phyloP scores from a whole-genome alignment of 2,329 filamentous ascomycete species.

The Pestalotiopsis sp. region DNA sequence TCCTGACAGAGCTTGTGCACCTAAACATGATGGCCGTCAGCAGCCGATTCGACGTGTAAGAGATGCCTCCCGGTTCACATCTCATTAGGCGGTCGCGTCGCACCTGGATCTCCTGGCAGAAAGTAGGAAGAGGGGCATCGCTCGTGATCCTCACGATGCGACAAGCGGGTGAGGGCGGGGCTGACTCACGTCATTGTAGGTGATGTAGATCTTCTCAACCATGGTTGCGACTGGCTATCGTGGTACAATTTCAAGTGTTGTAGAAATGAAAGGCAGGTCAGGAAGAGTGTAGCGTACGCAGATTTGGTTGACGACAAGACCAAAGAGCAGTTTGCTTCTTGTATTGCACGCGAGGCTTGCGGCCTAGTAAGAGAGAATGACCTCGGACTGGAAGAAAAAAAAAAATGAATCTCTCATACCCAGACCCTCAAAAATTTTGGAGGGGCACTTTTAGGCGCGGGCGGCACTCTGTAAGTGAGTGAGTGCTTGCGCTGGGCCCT shows the following conservation, averaged over 20 bases:
- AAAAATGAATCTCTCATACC: neutral
- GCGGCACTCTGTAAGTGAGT: neutral
- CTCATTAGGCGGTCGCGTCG: neutral
- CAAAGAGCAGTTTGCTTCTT: neutral
- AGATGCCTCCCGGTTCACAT: neutral
- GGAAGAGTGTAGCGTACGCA: neutral
- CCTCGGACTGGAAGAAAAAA: neutral
- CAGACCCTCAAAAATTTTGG: constrained; percentile 6
- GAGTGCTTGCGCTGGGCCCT: neutral
- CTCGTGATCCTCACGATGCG: neutral
- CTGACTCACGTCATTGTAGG: constrained; percentile 81
- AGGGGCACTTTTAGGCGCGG: constrained; percentile 2
- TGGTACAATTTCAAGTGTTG: neutral
- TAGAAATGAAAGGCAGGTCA: neutral
- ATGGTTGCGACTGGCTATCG: constrained; percentile 52
- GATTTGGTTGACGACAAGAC: neutral
- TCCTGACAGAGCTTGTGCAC: constrained; percentile 97
- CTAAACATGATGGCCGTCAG: constrained; percentile 45
- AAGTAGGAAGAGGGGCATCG: neutral
- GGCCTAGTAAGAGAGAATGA: neutral
- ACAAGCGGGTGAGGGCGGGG: constrained; percentile 16
- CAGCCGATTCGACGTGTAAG: neutral
- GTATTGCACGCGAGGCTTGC: neutral
- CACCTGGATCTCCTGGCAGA: neutral
- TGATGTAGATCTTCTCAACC: constrained; percentile 86